Base-by-base conservation (phyloP, 768 basidiomycete species). In the Leccinum subtestaceum region DNA sequence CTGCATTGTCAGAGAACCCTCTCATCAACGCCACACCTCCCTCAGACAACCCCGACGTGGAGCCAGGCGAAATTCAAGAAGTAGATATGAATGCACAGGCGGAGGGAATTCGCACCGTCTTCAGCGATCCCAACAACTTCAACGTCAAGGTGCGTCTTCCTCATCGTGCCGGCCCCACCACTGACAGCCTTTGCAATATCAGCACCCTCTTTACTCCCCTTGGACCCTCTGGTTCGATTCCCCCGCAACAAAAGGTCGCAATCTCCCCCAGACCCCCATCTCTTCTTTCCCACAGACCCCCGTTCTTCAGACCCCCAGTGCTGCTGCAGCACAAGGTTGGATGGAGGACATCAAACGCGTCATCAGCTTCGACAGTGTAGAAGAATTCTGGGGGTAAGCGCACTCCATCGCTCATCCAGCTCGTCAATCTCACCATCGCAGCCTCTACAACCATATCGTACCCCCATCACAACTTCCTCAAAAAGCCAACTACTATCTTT, bases 151-250 rank as follows among this genome's bases (percentile, higher is more conserved):
- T 95, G 52, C 49, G 70, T 67, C 23, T 59, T 23, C 23, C 52
- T 50, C 36, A 36, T 49, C 40, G 8, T 59, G 8, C 43, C 9
- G 1, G 48, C 15, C 49, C 10, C 23, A 12, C 29, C 21, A 11
- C 60, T 59, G 32, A 67, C 45, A 46, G 4, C 17, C 58, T 8
- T 40, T 3, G 47, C 36, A 48, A 53, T 29, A 49, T 36, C 65
- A 97, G 95, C 95, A 98, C 71, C 95, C 95, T 12, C 84, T 98
- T 47, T 96, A 86, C 75, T 94, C 95, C 29, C 81, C 90, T 9
- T 97, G 95, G 95, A 98, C 95, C 7, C 86, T 99, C 29, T 98
- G 94, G 94, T 99, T 98, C 72, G 96, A 98, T 72, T 96, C 95
- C 36, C 93, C 93, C 0, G 82, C 86, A 47, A 93, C 92, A 32